phyloP scores from a whole-genome alignment of 2,329 filamentous ascomycete genomes.

The Colletotrichum sp. region DNA sequence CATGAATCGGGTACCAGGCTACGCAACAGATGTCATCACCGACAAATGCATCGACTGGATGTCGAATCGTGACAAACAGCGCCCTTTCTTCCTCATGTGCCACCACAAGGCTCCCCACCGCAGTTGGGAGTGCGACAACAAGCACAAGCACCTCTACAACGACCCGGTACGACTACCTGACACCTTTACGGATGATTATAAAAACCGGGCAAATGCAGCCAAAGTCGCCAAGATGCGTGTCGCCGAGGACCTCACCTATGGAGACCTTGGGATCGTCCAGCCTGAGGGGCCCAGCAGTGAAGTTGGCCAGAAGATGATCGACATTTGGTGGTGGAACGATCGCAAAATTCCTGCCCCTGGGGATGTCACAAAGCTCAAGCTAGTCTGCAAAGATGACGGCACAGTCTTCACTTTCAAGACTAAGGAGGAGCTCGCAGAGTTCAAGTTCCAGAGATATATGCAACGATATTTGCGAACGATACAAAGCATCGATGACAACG shows the following conservation, averaged over 20 bases:
- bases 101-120: constrained; percentile 62
- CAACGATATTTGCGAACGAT: constrained; percentile 59
- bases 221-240: constrained; percentile 56
- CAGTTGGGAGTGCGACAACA: constrained; percentile 54
- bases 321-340: constrained; percentile 36
- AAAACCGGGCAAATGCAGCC: constrained; percentile 55
- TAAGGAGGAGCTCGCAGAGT: constrained; percentile 48
- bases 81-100: constrained; percentile 60
- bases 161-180: constrained; percentile 52
- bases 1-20: constrained; percentile 39
- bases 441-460: constrained; percentile 64
- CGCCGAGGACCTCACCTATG: constrained; percentile 55
- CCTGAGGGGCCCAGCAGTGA: constrained; percentile 47
- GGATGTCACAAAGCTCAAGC: constrained; percentile 31
- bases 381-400: constrained; percentile 49
- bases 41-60: constrained; percentile 53
- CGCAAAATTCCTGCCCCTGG: constrained; percentile 28
- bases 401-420: constrained; percentile 50
- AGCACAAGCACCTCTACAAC: constrained; percentile 53
- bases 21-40: constrained; percentile 58
- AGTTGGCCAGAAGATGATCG: neutral
- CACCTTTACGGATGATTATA: constrained; percentile 59
- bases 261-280: constrained; percentile 51
- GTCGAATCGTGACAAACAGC: constrained; percentile 31
- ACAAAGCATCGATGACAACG: constrained; percentile 57